phyloP scores from a whole-genome alignment of 768 basidiomycete species.

The Amylocystis lapponica region DNA sequence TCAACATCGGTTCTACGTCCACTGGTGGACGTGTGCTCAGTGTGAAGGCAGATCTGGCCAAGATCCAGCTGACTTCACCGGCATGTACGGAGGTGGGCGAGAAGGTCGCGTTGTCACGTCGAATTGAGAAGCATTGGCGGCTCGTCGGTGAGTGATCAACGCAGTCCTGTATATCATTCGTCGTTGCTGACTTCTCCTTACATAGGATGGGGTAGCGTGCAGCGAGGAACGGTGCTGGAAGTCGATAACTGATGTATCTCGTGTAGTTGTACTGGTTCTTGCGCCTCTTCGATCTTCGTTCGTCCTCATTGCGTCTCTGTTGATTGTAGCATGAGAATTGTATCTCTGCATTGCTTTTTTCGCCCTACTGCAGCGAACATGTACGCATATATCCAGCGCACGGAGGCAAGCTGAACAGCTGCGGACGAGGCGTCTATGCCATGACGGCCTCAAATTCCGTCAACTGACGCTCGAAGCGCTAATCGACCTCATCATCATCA shows the following conservation, averaged over 20 bases:
- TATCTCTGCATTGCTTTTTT: too few relatives aligned
- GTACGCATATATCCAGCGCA: too few relatives aligned
- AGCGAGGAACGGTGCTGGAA: constrained; percentile 78
- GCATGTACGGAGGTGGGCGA: constrained; percentile 96
- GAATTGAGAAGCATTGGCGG: constrained; percentile 98
- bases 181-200: constrained; percentile 2
- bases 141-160: constrained; percentile 79
- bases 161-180: background rate
- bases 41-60: constrained; percentile 92
- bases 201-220: constrained; percentile 71
- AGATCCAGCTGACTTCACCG: constrained; percentile 89
- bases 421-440: too few relatives aligned
- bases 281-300: background rate
- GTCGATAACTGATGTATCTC: constrained; percentile 50
- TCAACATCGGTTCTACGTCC: constrained; percentile 98
- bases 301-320: background rate
- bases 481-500: too few relatives aligned
- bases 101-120: constrained; percentile 90
- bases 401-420: too few relatives aligned
- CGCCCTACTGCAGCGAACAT: too few relatives aligned
- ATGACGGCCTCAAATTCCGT: too few relatives aligned
- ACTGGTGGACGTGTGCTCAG: constrained; percentile 93
- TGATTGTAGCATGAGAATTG: too few relatives aligned
- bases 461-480: too few relatives aligned
- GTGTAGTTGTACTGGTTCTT: constrained; percentile 1